A percentile compares a stretch with the other conserved stretches of the same genome.
Evolutionary conservation across 2,329 filamentous ascomycete species (phyloP).

Genomic region (Exophiala dermatitidis): DNA sequence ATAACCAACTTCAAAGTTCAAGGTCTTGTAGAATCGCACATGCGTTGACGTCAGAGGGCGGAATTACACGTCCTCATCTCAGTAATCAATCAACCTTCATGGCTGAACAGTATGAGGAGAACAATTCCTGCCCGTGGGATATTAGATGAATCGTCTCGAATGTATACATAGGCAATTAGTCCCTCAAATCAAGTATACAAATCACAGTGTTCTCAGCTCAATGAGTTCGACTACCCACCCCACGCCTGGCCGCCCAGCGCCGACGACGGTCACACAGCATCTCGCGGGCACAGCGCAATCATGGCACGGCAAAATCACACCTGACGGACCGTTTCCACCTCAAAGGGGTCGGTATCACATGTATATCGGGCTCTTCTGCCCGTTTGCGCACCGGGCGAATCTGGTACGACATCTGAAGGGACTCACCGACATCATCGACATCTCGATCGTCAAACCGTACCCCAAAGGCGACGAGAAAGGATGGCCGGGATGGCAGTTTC

Average conservation of each 20-base stretch:
- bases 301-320: constrained; percentile 48
- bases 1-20: too few relatives aligned
- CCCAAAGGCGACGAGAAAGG: constrained; percentile 58
- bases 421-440: constrained; percentile 45
- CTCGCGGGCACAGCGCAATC: constrained; percentile 21
- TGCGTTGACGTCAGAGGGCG: background rate
- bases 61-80: background rate
- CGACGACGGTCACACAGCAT: constrained; percentile 22
- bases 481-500: constrained; percentile 59
- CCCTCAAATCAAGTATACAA: background rate
- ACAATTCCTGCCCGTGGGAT: background rate
- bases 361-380: constrained; percentile 57
- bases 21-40: too few relatives aligned
- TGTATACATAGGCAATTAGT: background rate
- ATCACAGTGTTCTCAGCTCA: background rate
- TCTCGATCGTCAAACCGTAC: constrained; percentile 57
- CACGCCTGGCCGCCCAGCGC: constrained; percentile 12
- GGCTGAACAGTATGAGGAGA: background rate
- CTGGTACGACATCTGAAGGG: constrained; percentile 53
- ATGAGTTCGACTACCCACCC: constrained; percentile 3
- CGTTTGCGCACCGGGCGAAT: constrained; percentile 56
- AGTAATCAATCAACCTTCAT: background rate
- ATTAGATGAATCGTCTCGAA: background rate
- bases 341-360: constrained; percentile 50
- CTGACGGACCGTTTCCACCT: constrained; percentile 43